Base-by-base conservation (phyloP, 192 early-diverging fungal genomes). In the Chytriomyces sp. region DNA sequence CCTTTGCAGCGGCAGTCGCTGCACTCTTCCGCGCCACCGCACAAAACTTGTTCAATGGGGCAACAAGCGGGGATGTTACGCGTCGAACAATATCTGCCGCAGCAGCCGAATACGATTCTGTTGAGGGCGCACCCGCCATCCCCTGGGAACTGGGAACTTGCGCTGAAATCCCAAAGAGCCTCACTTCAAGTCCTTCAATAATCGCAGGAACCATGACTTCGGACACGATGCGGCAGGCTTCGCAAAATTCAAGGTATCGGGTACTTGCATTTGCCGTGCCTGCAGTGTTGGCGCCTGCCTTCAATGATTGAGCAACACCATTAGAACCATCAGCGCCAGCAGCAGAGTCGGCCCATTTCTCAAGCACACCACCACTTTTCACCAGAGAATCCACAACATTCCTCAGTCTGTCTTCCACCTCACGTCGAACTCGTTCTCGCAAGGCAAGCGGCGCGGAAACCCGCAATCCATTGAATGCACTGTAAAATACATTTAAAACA, bases 381-480 rank as follows among this genome's bases (percentile, higher is more conserved):
- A 16, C 57, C 57, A 59, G 5, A 16, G 20, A 59, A 28, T 18
- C 63, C 16, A 64, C 63, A 64, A 64, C 63, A 13, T 5, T 26
- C 28, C 2, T 28, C 63, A 35, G 26, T 7, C 11, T 26, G n/a
- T 28, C 26, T 26, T 23, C 63, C 3, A 24, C 26, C 63, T 24
- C 63, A 28, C 20, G 1, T 1, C 67, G 47, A 6, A 70, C 45
- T 23, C 57, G 76, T 20, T 16, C 18, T 2, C 10, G 16, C 45
- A 70, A n/a, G 23, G 67, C 59, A 7, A 45, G 23, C 13, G 67
- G 53, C 8, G 67, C 67, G 13, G 62, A 16, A 28, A 77, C 65
- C 5, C 92, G 88, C 23, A 94, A 81, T 6, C 88, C 84, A 72
- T 94, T 94, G 57, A 90, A 90, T 7, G 87, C 82, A 20, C 83